Evolutionary conservation across 2,329 filamentous ascomycete genomes (phyloP).

Genomic region (Colletotrichum sp.): DNA sequence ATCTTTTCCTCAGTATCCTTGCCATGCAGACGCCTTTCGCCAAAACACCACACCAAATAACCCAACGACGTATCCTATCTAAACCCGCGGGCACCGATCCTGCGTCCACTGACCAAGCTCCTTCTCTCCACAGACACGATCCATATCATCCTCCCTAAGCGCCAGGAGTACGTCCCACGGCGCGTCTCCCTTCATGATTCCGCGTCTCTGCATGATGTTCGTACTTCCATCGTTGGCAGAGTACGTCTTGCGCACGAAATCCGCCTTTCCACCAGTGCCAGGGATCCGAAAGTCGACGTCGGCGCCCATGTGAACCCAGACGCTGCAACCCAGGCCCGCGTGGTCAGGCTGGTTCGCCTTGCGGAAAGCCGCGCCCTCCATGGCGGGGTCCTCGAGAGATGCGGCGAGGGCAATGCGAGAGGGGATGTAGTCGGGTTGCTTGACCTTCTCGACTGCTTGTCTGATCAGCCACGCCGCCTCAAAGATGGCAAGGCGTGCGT

Average conservation of each 20-base stretch:
- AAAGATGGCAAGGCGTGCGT: neutral
- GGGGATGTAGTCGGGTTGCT: neutral
- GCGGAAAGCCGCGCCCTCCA: neutral
- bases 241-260: conserved; percentile 13
- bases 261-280: neutral
- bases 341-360: neutral
- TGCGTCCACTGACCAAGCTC: neutral
- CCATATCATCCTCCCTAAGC: conserved; percentile 4
- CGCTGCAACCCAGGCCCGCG: conserved; percentile 1
- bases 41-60: neutral
- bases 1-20: neutral
- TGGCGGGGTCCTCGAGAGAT: neutral
- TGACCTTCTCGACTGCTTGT: neutral
- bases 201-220: conserved; percentile 14
- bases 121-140: neutral
- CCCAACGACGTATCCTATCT: neutral
- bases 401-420: neutral
- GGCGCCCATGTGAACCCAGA: conserved; percentile 16
- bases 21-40: neutral
- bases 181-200: neutral
- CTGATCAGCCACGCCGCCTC: conserved; percentile 3
- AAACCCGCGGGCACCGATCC: neutral
- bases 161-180: conserved; percentile 7
- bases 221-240: conserved; percentile 12
- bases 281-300: conserved; percentile 14